Base-by-base conservation (phyloP, 2,329 filamentous ascomycete species). In the Fusarium tricinctum region DNA sequence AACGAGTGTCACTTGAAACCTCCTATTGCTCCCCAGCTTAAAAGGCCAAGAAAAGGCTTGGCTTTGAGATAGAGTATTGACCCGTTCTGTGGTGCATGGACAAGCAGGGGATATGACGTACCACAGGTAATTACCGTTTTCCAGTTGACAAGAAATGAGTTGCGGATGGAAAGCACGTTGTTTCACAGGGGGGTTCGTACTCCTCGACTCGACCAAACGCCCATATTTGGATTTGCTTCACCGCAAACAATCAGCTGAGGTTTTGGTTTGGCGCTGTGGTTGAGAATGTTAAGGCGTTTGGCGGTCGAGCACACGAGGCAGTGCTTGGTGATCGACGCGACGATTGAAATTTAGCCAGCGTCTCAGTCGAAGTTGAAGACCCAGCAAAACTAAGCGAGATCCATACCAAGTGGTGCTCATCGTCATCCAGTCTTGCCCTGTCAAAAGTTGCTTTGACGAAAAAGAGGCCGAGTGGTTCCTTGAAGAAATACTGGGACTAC, bases 281-380 rank as follows among this genome's bases (percentile, higher is more conserved):
- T n/a, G 59, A 57, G 43, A 63, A 63, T 63, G 58, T 26, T 10
- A 22, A 48, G 20, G 43, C 20, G 39, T 40, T 39, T 12, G 26
- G 44, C 19, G 32, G 22, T 50, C 23, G 17, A 33, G 9, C 23
- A 28, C 30, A 23, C 26, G n/a, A 60, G 49, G 39, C 40, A 51
- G 40, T 66, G 39, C 47, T 54, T 23, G 58, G 38, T 28, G 73
- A 74, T 74, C 71, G 42, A 58, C 58, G 51, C 65, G 74, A 61
- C 72, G 72, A 76, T 76, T 73, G 67, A 75, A 75, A 75, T 76
- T 73, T 74, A 61, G 33, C 51, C 54, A 22, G 46, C 46, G 46
- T 44, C 60, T 64, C 50, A 63, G 52, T 44, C 26, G 43, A 50
- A 48, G 42, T 67, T 45, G 55, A 35, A 23, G 52, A 55, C 42